Percentiles rank a stretch among this genome's conserved stretches.
These are phyloP conservation scores for Lactarius indigo DNA, from an alignment of 768 basidiomycete genomes.

Conservation along the genomic window DNA sequence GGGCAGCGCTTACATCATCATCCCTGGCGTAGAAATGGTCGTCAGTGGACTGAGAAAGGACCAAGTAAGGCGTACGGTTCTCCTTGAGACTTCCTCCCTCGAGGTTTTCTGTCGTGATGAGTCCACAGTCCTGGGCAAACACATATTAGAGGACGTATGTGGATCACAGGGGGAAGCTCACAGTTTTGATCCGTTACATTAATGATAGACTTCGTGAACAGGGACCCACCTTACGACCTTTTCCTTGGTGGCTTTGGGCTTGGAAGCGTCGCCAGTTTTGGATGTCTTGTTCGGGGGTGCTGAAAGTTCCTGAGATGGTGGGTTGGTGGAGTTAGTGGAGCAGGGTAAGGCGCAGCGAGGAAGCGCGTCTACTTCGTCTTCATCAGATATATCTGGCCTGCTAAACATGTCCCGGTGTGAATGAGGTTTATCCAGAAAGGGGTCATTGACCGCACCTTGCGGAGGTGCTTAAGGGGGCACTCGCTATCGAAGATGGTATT, in stretches of 20 bases:
- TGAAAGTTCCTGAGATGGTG: constrained; percentile 13
- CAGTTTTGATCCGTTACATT: constrained; percentile 7
- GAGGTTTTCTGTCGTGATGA: constrained; percentile 4
- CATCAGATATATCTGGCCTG: not conserved
- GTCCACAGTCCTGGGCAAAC: constrained; percentile 3
- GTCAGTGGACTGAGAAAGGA: not conserved
- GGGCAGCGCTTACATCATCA: constrained; percentile 17
- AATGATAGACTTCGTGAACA: not conserved
- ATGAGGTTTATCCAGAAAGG: not conserved
- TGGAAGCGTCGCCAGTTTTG: constrained; percentile 15
- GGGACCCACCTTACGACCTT: constrained; percentile 14
- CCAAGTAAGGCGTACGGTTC: constrained; percentile 29
- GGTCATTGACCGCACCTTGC: not conserved
- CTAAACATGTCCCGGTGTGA: not conserved
- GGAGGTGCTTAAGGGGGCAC: not conserved
- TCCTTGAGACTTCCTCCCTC: constrained; percentile 15
- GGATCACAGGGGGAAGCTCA: constrained; percentile 18
- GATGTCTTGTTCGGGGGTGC: constrained; percentile 27
- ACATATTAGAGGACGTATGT: constrained; percentile 3
- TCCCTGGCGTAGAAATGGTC: not conserved
- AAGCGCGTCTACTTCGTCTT: constrained; percentile 5
- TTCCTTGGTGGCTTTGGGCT: constrained; percentile 15
- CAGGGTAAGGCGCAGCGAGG: too few relatives aligned
- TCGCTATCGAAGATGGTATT: constrained; percentile 1
- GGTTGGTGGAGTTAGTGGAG: not conserved